These are phyloP conservation scores for Aureobasidium mangrovei DNA, from an alignment of 2,329 filamentous ascomycete genomes.

Conservation along the genomic window DNA sequence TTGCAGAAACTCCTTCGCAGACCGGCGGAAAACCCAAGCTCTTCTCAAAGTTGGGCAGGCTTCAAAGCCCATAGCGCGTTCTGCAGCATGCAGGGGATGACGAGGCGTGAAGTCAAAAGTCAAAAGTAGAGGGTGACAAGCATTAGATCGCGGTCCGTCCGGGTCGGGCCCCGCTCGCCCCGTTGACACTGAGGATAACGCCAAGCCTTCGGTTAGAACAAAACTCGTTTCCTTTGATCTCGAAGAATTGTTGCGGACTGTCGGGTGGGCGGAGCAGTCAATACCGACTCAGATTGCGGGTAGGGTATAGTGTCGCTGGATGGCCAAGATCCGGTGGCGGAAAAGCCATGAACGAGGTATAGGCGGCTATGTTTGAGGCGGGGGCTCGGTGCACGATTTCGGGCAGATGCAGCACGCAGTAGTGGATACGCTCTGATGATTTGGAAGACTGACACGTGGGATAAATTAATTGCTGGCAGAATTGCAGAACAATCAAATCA, in stretches of 20 bases:
- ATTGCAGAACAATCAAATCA: neutral
- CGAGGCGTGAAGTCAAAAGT: neutral
- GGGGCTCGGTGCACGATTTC: neutral
- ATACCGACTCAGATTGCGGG: neutral
- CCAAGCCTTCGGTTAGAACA: no score
- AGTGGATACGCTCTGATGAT: neutral
- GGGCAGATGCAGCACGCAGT: neutral
- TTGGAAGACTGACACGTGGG: constrained; percentile 4
- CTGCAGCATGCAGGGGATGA: constrained; percentile 13
- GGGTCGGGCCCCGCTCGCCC: no score
- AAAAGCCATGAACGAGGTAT: neutral
- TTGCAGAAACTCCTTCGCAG: neutral
- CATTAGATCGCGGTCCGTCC: no score
- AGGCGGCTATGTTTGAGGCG: neutral
- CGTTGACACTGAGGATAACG: no score
- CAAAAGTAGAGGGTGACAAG: neutral
- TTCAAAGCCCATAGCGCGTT: neutral
- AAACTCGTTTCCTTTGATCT: no score
- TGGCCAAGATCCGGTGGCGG: no score
- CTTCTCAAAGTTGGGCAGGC: neutral
- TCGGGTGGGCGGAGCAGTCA: no score
- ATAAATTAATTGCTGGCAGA: neutral
- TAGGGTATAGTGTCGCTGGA: neutral
- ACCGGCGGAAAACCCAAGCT: neutral
- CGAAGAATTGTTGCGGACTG: no score